Percentiles rank a stretch among this genome's conserved stretches.
These are phyloP conservation scores for Diutina ranongensis DNA, from an alignment of 1,139 yeast genomes.

Conservation along the genomic window DNA sequence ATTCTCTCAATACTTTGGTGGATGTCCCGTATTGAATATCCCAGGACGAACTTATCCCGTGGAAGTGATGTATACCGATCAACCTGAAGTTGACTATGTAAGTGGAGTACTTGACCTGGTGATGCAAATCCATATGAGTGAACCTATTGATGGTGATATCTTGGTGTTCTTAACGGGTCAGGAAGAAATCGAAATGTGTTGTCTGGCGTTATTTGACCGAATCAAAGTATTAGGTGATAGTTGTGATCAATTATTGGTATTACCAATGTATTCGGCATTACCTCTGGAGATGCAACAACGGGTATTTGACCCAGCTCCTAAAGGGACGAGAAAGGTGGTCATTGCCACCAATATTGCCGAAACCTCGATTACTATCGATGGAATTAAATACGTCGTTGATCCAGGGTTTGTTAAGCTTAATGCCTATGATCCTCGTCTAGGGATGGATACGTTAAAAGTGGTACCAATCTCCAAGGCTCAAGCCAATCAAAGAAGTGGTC, in stretches of 20 bases:
- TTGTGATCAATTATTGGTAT: constrained; percentile 54
- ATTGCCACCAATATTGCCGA: constrained; percentile 73
- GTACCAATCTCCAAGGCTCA: constrained; percentile 75
- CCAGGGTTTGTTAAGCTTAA: constrained; percentile 75
- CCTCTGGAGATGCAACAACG: constrained; percentile 66
- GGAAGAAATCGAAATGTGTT: constrained; percentile 86
- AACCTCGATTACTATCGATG: constrained; percentile 73
- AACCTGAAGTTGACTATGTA: constrained; percentile 79
- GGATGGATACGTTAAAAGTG: constrained; percentile 67
- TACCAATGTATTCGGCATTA: constrained; percentile 81
- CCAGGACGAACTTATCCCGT: constrained; percentile 92
- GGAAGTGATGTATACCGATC: constrained; percentile 60
- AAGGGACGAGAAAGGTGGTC: constrained; percentile 59
- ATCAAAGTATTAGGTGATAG: constrained; percentile 55
- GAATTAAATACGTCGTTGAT: constrained; percentile 64
- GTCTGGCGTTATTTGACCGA: constrained; percentile 60
- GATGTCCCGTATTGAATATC: constrained; percentile 71
- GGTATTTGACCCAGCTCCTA: constrained; percentile 67
- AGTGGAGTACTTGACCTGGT: constrained; percentile 75
- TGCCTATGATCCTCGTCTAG: constrained; percentile 63
- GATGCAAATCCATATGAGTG: constrained; percentile 70
- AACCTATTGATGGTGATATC: constrained; percentile 63
- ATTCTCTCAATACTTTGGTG: constrained; percentile 65
- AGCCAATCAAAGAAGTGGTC: constrained; percentile 72
- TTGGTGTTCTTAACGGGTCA: constrained; percentile 82